Evolutionary conservation across 768 basidiomycete genomes (phyloP), one percentile per base, ranked within the genome.

Genomic region (Lyophyllum shimeji): DNA sequence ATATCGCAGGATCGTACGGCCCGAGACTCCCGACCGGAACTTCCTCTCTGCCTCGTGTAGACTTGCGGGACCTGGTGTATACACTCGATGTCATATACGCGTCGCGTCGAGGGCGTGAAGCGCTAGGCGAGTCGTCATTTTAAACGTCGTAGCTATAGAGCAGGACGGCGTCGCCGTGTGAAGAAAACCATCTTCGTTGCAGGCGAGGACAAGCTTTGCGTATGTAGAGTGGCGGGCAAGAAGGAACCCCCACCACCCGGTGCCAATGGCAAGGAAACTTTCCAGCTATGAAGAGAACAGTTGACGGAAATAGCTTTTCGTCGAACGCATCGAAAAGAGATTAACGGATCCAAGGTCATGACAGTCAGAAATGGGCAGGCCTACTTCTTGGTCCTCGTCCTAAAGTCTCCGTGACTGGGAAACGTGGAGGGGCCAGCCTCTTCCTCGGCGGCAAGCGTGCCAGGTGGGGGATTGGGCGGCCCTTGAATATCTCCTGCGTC

Each of bases 401-500:
- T 27, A 24, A 31, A 49, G 29, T 53, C 12, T 45, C 53, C 52
- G 46, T 54, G 48, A 42, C 57, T 58, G 17, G 49, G 56, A 23
- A n/a, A n/a, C n/a, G 15, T 11, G 23, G 44, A 15, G 13, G 44
- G 4, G 12, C 34, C 33, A 24, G 34, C 11, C 9, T 23, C 48
- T 15, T 18, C 1, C 2, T 40, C 44, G 13, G 27, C 39, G 2
- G 56, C n/a, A n/a, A n/a, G 43, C 13, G 46, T 47, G 46, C n/a
- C n/a, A n/a, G 33, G 46, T 27, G 57, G 61, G 17, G 49, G 49
- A 15, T 11, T 42, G 17, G 39, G 52, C 2, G 76, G 74, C 4
- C 75, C 70, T 39, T 70, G 70, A 44, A 75, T 74, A 53, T 70
- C 67, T 6, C 74, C 76, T n/a, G 73, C 76, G 46, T 90, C 83